Conservation (phyloP, 257 asterid genomes). For the Prunella vulgaris region DNA sequence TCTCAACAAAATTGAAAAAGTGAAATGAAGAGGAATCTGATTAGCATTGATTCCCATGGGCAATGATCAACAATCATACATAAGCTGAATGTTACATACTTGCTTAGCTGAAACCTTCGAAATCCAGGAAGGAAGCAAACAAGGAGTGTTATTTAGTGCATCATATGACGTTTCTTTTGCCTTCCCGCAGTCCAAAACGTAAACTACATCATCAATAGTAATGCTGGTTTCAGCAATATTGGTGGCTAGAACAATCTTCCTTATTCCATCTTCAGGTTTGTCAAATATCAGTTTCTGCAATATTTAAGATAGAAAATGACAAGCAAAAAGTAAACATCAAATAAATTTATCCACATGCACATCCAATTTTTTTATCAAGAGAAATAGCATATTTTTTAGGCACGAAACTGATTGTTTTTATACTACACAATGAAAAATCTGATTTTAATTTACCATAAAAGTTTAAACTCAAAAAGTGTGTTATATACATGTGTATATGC, state of each 20-base stretch:
- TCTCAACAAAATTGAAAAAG: not conserved
- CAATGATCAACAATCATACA: conserved; percentile 1
- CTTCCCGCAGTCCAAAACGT: conserved; percentile 89
- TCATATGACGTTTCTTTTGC: conserved; percentile 94
- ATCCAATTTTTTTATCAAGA: not conserved
- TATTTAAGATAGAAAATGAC: conserved; percentile 24
- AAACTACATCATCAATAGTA: conserved; percentile 83
- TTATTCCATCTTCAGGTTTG: conserved; percentile 70
- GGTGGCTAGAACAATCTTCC: conserved; percentile 87
- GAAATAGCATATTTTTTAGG: not conserved
- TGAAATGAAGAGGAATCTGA: conserved; percentile 10
- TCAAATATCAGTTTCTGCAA: conserved; percentile 79
- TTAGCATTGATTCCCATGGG: not conserved
- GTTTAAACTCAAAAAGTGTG: too few relatives aligned
- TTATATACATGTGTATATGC: too few relatives aligned
- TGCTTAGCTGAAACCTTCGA: conserved; percentile 91
- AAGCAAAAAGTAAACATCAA: not conserved
- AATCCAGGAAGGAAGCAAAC: conserved; percentile 96
- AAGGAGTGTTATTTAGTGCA: conserved; percentile 93
- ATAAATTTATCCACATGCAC: conserved; percentile 1
- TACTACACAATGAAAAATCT: not conserved
- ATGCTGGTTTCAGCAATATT: conserved; percentile 98
- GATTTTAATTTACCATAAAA: not conserved
- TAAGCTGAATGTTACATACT: conserved; percentile 36
- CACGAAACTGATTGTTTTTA: not conserved